Evolutionary conservation across 2,329 filamentous ascomycete genomes (phyloP), one percentile per base, ranked within the genome.

Genomic region (Colletotrichum echinochloae): DNA sequence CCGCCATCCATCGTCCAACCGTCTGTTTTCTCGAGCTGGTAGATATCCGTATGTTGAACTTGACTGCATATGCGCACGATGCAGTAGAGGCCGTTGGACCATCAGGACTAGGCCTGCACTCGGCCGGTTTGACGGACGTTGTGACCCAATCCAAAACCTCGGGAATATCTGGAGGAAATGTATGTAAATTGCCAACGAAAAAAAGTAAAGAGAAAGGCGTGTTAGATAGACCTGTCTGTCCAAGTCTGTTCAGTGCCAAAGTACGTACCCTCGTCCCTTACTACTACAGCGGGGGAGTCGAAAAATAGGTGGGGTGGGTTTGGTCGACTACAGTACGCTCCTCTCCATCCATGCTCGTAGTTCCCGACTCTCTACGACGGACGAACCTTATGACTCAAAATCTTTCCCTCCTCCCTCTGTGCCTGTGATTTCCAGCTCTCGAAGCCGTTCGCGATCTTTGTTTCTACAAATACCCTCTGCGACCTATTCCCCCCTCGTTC

Each of bases 361-460:
- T 26, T 44, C 46, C 63, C 55, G 55, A 51, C 46, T 52, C 46
- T 66, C 41, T 66, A 55, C 55, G 46, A 65, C 64, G 52, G 62
- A 49, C 37, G 57, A 62, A 55, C 49, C 28, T 62, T 66, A 63
- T 70, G 62, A 70, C 66, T 70, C 66, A 70, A 65, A 60, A 48
- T 55, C 30, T 70, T 66, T 66, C 33, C 18, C 33, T 26, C 55
- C 20, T 60, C 35, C 60, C 44, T 23, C 23, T 65, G 16, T 46
- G 37, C 26, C 14, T 61, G 46, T 49, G 41, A 56, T 28, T 48
- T 37, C 41, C 44, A 28, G n/a, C 55, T 54, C 30, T 46, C 39
- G 44, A 46, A 46, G n/a, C 44, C 20, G 35, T 65, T 52, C 28
- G 23, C 41, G 30, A 23, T 48, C 33, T 39, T 23, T 44, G n/a